Evolutionary conservation across 208 protist species (phyloP), one percentile per base, ranked within the genome.

Genomic region (Vickermania ingenoplastis): DNA sequence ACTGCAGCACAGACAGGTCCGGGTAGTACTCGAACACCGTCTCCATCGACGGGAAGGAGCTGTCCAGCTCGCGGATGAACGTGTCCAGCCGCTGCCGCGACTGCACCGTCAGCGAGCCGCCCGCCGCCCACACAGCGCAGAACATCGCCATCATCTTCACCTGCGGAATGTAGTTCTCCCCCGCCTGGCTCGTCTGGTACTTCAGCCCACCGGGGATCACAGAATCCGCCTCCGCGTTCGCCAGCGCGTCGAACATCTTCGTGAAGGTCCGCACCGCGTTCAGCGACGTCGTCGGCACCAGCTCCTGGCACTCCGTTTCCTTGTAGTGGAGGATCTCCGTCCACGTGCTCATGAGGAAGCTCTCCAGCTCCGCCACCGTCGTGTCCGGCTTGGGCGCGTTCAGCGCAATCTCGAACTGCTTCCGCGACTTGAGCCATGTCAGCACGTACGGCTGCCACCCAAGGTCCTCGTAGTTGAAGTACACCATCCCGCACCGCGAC

Each of bases 21-120:
- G 98, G 88, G 66, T 84, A 97, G 79, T 98, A 99, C 73, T 99
- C 98, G 75, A 97, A 99, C 24, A 99, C 90, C 13, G 97, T 98
- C 61, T 98, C 95, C 63, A 88, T 93, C 28, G 85, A 84, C 1
- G 97, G 97, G 61, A 99, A 97, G 27, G 86, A 86, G 11, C 91
- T 79, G 59, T 99, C 97, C 52, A 98, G 67, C 70, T 98, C 95
- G 29, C 97, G 87, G 3, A 98, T 69, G 68, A 93, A 94, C 21
- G 91, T 69, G 65, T 98, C 89, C 21, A 97, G 67, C 71, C 97
- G 95, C 55, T 92, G 89, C 24, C 92, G 85, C n/a, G 86, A 86
- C 54, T 91, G 78, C 31, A 89, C 83, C 51, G 92, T 92, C n/a
- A 98, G 65, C 1, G 91, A 77, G 29, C 81, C 97, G 31, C 97